A percentile compares a stretch with the other conserved stretches of the same genome.
Conservation (phyloP, 164 flowering plant genomes). For the Litsea cubeba region DNA sequence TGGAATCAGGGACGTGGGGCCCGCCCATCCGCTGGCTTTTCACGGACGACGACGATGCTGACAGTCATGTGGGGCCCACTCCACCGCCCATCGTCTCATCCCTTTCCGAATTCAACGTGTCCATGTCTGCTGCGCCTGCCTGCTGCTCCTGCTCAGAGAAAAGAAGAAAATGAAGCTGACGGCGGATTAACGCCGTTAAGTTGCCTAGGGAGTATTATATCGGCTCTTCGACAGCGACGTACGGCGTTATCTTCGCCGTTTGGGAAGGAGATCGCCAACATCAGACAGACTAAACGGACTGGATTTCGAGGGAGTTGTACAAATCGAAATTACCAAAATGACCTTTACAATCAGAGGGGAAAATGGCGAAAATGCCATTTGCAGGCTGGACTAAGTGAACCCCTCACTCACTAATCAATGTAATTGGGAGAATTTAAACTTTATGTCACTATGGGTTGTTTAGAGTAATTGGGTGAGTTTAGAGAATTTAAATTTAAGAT, state of each 20-base stretch:
- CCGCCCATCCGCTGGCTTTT: not conserved
- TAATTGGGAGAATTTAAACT: no score
- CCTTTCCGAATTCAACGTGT: not conserved
- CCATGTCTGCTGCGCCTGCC: not conserved
- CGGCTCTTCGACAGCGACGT: not conserved
- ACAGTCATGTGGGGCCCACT: not conserved
- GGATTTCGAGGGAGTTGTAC: not conserved
- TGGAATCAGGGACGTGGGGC: not conserved
- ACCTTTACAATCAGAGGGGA: no score
- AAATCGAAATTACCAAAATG: not conserved
- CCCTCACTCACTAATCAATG: no score
- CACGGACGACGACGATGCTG: not conserved
- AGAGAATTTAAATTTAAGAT: no score
- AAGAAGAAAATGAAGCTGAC: not conserved
- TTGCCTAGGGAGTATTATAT: no score
- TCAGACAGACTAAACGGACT: not conserved
- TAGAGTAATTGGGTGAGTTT: no score
- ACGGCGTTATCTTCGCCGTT: constrained; percentile 4
- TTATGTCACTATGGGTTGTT: no score
- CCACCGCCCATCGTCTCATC: not conserved
- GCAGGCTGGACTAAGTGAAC: not conserved
- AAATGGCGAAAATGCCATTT: not conserved
- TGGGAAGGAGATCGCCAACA: not conserved
- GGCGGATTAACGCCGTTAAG: no score
- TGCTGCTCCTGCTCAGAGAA: not conserved